Evolutionary conservation across 371 early-diverging fungal genomes (phyloP).

Genomic region (Mortierella sp.): DNA sequence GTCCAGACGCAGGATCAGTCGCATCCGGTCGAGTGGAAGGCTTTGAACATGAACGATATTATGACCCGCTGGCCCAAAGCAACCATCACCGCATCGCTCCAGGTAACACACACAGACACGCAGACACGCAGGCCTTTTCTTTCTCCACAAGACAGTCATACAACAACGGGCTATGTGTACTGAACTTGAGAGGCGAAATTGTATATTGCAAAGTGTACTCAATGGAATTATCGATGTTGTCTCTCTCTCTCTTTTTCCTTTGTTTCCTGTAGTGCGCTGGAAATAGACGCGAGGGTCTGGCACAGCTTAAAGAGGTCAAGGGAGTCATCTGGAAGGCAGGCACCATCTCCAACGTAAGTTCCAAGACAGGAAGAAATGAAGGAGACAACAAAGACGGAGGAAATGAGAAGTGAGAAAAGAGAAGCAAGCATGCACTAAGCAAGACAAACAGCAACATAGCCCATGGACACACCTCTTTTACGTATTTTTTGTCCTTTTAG

Average conservation of each 20-base stretch:
- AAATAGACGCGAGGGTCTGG: constrained; percentile 86
- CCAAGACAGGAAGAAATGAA: background rate
- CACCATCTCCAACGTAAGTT: constrained; percentile 77
- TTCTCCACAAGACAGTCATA: background rate
- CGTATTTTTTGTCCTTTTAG: background rate
- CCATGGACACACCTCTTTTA: background rate
- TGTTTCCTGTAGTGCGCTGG: constrained; percentile 75
- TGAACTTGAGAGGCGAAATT: too few relatives aligned
- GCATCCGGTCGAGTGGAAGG: constrained; percentile 34
- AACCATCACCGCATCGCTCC: constrained; percentile 43
- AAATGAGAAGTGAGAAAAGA: background rate
- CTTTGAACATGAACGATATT: constrained; percentile 43
- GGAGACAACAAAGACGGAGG: background rate
- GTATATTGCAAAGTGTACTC: too few relatives aligned
- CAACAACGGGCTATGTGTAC: too few relatives aligned
- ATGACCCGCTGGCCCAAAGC: constrained; percentile 51
- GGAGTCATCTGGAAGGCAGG: constrained; percentile 88
- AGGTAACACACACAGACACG: constrained; percentile 17
- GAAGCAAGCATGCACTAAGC: background rate
- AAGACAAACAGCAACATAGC: background rate
- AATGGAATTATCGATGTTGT: too few relatives aligned
- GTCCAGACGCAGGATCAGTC: constrained; percentile 18
- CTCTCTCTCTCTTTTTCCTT: background rate
- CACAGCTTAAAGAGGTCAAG: constrained; percentile 82
- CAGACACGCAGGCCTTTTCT: background rate